Evolutionary conservation across 1,139 yeast genomes (phyloP), one percentile per base, ranked within the genome.

Genomic region (Protomyces macrosporus): DNA sequence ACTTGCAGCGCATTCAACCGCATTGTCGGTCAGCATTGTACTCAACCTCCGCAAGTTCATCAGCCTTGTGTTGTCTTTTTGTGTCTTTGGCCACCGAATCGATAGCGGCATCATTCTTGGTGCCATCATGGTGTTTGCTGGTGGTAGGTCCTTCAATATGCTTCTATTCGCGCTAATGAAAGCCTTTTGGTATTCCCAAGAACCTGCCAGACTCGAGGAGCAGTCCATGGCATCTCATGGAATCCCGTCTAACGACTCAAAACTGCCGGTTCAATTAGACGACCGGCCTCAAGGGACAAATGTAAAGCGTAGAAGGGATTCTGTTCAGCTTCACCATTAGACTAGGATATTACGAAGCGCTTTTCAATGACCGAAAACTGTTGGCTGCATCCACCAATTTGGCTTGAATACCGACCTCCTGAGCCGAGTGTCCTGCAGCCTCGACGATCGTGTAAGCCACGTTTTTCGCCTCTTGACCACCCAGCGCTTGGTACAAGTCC

Each of bases 1-100:
- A 70, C 75, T 87, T 32, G 84, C 86, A 0, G 83, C 87, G 6
- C 75, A 74, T 36, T 77, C 84, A 0, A 77, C 83, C 36, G 87
- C 91, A 0, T 72, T 87, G 57, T 83, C 88, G 0, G 82, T 87
- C 1, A 80, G 85, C 0, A 81, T 87, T 34, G 82, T 84, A 0
- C 75, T 87, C 35, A 77, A 84, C 62, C 74, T 85, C 6, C 78
- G 93, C 56, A 85, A 86, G 71, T 82, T 86, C 67, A 73, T 81
- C 10, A 84, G 89, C 66, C 74, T 87, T 64, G 67, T 84, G 36
- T 69, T 87, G 33, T 84, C 89, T 67, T 77, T 79, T 63, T 74
- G 73, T 67, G 66, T 84, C 35, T 85, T 82, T 75, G 80, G 76
- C 4, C 62, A 58, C 34, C 55, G 36, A 6, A 51, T 63, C 42